These are phyloP conservation scores for Tremellales sp. DNA, from an alignment of 1,284 basidiomycete species.

Conservation along the genomic window DNA sequence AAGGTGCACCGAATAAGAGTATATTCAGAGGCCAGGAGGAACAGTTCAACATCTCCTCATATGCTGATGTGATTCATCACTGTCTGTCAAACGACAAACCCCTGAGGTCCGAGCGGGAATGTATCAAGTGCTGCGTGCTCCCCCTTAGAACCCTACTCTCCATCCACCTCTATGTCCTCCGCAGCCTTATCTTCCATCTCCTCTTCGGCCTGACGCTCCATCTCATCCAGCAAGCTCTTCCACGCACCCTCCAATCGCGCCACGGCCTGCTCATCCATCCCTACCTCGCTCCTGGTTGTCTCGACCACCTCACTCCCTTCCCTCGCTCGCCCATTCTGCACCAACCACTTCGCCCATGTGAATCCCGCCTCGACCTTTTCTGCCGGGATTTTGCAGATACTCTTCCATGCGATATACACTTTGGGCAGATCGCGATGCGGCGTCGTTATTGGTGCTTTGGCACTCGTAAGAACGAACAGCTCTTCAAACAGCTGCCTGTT, in stretches of 20 bases:
- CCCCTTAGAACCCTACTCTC: too few species aligned
- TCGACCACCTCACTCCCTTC: constrained; percentile 29
- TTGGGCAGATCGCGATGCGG: constrained; percentile 14
- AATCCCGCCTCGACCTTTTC: constrained; percentile 26
- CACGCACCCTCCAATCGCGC: constrained; percentile 3
- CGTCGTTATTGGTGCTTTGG: constrained; percentile 1
- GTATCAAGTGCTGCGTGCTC: too few species aligned
- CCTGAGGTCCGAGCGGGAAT: too few species aligned
- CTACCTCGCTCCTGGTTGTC: constrained; percentile 25
- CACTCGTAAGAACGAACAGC: constrained; percentile 22
- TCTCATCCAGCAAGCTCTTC: constrained; percentile 18
- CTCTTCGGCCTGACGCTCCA: constrained; percentile 15
- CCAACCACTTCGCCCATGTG: constrained; percentile 23
- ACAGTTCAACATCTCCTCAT: too few species aligned
- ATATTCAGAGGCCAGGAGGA: too few species aligned
- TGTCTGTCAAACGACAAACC: too few species aligned
- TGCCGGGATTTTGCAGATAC: constrained; percentile 9
- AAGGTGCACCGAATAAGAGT: too few species aligned
- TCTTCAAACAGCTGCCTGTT: constrained; percentile 16
- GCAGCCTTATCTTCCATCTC: constrained; percentile 6
- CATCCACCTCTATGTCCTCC: constrained; percentile 9
- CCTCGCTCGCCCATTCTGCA: constrained; percentile 19
- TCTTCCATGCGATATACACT: constrained; percentile 32
- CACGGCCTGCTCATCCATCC: constrained; percentile 10
- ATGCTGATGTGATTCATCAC: too few species aligned